Percentiles rank a stretch among this genome's conserved stretches.
Evolutionary conservation across 805 yeast genomes (phyloP).

Genomic region (Zygotorulaspora chibaensis): DNA sequence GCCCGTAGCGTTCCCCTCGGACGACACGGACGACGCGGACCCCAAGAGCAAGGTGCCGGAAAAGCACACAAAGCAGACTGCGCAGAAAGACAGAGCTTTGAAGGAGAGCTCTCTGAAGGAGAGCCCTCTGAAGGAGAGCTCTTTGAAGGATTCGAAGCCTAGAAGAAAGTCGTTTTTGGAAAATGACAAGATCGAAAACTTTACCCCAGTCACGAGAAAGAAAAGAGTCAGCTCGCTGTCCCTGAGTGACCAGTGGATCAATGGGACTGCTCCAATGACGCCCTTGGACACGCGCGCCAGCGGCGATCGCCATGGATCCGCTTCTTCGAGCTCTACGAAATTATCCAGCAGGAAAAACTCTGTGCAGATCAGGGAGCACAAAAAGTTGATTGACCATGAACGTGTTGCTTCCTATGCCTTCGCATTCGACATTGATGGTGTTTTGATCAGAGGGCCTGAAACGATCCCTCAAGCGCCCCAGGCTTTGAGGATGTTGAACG

Average conservation of each 20-base stretch:
- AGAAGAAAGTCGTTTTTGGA: conserved; percentile 51
- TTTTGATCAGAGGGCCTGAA: conserved; percentile 76
- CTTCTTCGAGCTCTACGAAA: conserved; percentile 7
- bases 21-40: conserved; percentile 9
- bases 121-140: conserved; percentile 1
- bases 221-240: conserved; percentile 64
- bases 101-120: no score
- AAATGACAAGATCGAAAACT: conserved; percentile 67
- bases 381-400: conserved; percentile 56
- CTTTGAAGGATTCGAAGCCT: conserved; percentile 14
- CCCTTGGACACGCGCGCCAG: conserved; percentile 20
- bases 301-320: conserved; percentile 10
- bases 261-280: conserved; percentile 29
- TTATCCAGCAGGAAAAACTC: conserved; percentile 21
- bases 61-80: background rate
- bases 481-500: conserved; percentile 69
- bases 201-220: conserved; percentile 58
- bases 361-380: conserved; percentile 40
- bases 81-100: no score
- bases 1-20: conserved; percentile 13
- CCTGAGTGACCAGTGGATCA: conserved; percentile 63
- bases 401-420: conserved; percentile 81
- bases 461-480: conserved; percentile 76
- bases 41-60: conserved; percentile 12
- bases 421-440: conserved; percentile 93